Percentiles rank a stretch among this genome's conserved stretches.
Conservation (phyloP, 2,329 filamentous ascomycete genomes). For the Pseudofabraea citricarpa region DNA sequence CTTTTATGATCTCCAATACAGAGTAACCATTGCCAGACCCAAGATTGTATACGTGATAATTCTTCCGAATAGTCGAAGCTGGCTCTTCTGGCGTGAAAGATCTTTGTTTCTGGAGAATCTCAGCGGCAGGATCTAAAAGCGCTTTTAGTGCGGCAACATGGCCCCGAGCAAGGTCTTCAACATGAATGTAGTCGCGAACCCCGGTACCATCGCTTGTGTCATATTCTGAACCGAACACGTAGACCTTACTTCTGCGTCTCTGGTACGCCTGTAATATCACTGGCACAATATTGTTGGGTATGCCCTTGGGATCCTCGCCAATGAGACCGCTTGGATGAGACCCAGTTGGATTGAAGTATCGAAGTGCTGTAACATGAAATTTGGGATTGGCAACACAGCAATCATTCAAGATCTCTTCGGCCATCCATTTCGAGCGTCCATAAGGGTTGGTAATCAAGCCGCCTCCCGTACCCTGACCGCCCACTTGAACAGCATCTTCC, state of each 20-base stretch:
- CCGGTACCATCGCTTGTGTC: slow-evolving; percentile 61
- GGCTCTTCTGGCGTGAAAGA: slow-evolving; percentile 13
- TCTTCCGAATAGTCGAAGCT: slow-evolving; percentile 29
- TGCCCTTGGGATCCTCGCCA: slow-evolving; percentile 57
- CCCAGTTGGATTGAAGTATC: slow-evolving; percentile 66
- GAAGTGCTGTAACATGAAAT: slow-evolving; percentile 58
- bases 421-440: slow-evolving; percentile 63
- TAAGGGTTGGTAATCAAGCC: slow-evolving; percentile 58
- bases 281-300: slow-evolving; percentile 60
- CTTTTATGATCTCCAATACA: slow-evolving; percentile 37
- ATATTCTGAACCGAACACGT: slow-evolving; percentile 62
- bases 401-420: slow-evolving; percentile 61
- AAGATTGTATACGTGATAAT: slow-evolving; percentile 36
- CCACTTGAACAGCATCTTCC: slow-evolving; percentile 44
- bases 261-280: slow-evolving; percentile 58
- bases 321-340: slow-evolving; percentile 60
- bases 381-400: slow-evolving; percentile 53
- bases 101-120: not conserved
- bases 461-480: slow-evolving; percentile 13
- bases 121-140: slow-evolving; percentile 6
- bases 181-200: slow-evolving; percentile 64
- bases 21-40: slow-evolving; percentile 42
- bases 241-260: slow-evolving; percentile 46
- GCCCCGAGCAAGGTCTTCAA: slow-evolving; percentile 58
- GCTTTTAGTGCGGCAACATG: slow-evolving; percentile 53